Conservation (phyloP, 2,329 filamentous ascomycete species). For the Dactylellina sp. region DNA sequence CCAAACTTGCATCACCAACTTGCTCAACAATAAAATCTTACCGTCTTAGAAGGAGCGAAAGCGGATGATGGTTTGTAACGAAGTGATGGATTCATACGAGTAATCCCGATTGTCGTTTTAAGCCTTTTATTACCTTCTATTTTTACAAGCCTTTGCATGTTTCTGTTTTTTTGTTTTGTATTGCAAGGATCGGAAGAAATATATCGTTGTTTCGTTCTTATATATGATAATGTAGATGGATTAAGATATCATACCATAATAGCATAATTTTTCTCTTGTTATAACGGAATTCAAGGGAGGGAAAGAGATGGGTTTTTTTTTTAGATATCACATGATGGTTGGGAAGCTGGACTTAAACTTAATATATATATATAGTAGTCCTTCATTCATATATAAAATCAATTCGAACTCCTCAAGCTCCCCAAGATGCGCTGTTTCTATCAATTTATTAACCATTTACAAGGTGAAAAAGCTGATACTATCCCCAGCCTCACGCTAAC, state of each 20-base stretch:
- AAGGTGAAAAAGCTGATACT: no score
- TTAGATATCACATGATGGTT: no score
- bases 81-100: background rate
- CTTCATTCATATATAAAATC: no score
- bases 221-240: background rate
- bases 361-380: no score
- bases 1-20: background rate
- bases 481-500: no score
- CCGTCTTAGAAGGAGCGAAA: background rate
- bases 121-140: background rate
- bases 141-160: background rate
- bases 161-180: background rate
- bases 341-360: no score
- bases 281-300: background rate
- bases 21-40: background rate
- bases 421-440: no score
- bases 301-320: background rate
- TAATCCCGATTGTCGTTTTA: background rate
- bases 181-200: background rate
- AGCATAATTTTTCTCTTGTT: background rate
- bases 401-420: no score
- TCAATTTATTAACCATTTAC: no score
- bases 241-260: background rate
- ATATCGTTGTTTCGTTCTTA: no score
- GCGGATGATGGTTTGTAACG: no score